Evolutionary conservation across 352 stramenopile species (phyloP).

Genomic region (Phytophthora pistaciae): DNA sequence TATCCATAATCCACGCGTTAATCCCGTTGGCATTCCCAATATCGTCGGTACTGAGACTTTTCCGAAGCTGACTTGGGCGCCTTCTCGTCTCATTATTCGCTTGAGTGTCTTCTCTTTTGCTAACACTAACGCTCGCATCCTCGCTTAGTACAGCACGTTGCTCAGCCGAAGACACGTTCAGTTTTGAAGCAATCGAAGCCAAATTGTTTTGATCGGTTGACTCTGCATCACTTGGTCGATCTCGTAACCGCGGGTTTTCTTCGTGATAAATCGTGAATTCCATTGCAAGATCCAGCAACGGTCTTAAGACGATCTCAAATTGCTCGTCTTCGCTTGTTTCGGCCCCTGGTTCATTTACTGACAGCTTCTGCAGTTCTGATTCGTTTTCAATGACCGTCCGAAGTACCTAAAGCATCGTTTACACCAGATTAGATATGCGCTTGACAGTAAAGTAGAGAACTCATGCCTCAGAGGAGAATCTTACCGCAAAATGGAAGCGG

Average conservation of each 20-base stretch:
- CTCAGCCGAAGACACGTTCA: conserved; percentile 39
- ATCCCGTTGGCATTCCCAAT: conserved; percentile 46
- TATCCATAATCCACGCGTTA: conserved; percentile 60
- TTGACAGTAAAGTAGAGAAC: neutral
- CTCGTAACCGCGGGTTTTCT: conserved; percentile 43
- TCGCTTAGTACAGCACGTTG: conserved; percentile 56
- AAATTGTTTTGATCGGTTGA: conserved; percentile 18
- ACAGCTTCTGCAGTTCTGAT: conserved; percentile 35
- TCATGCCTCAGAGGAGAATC: neutral
- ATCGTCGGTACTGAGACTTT: conserved; percentile 72
- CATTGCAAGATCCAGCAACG: conserved; percentile 56
- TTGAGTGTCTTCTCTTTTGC: conserved; percentile 10
- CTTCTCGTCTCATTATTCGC: conserved; percentile 18
- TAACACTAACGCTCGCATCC: conserved; percentile 36
- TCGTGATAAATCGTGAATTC: conserved; percentile 68
- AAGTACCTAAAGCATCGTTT: conserved; percentile 51
- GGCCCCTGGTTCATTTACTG: neutral
- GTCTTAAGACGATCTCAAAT: conserved; percentile 69
- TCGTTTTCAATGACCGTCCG: conserved; percentile 82
- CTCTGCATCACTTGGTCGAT: conserved; percentile 18
- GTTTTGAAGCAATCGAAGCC: conserved; percentile 48
- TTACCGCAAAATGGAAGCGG: conserved; percentile 82
- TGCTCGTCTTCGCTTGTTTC: conserved; percentile 40
- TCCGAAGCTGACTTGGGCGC: conserved; percentile 38
- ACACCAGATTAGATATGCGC: neutral